phyloP scores from a whole-genome alignment of 176 grass and related monocot genomes.

The barley (Hordeum vulgare) region MorexV3_pseudomolecules_assembly NC_058520.1:617809434-617809933 shows the following conservation, averaged over 20 bases:
- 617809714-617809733: slow-evolving; percentile 60
- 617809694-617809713: slow-evolving; percentile 45
- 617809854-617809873: background rate
- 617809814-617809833: background rate
- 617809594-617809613: slow-evolving; percentile 24
- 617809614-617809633: slow-evolving; percentile 4
- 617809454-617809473: background rate
- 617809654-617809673: background rate
- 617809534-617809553: slow-evolving; percentile 29
- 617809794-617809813: background rate
- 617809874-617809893: slow-evolving; percentile 22
- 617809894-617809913: slow-evolving; percentile 38
- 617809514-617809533: slow-evolving; percentile 41
- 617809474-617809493: background rate
- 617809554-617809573: slow-evolving; percentile 34
- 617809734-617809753: slow-evolving; percentile 42
- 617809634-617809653: background rate
- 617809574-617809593: slow-evolving; percentile 27
- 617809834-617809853: background rate
- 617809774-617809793: slow-evolving; percentile 50
- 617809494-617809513: slow-evolving; percentile 10
- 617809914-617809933: slow-evolving; percentile 16
- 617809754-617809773: slow-evolving; percentile 43
- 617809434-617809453: background rate
- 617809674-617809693: background rate